Percentiles rank a stretch among this genome's conserved stretches.
Evolutionary conservation across 805 yeast species (phyloP).

Genomic region (Teunomyces cretensis): DNA sequence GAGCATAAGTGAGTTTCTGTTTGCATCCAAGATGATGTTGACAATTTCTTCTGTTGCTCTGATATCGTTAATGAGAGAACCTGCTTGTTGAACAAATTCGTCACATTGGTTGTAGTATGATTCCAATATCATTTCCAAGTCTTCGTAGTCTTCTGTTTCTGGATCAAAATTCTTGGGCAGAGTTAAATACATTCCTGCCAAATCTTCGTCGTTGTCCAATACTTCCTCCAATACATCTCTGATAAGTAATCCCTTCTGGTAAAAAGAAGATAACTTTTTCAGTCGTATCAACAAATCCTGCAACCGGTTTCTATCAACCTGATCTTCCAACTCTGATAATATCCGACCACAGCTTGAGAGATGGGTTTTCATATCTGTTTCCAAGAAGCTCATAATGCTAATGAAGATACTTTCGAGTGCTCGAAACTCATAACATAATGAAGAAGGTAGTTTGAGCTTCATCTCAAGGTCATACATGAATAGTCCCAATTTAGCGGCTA

Average conservation of each 20-base stretch:
- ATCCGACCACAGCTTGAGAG: slow-evolving; percentile 59
- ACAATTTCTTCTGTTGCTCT: slow-evolving; percentile 91
- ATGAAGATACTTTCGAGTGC: slow-evolving; percentile 82
- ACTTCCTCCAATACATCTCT: slow-evolving; percentile 81
- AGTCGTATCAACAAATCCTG: slow-evolving; percentile 72
- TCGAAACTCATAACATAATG: slow-evolving; percentile 63
- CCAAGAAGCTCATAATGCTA: slow-evolving; percentile 76
- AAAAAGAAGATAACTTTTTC: slow-evolving; percentile 67
- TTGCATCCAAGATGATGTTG: slow-evolving; percentile 86
- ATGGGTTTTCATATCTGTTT: slow-evolving; percentile 68
- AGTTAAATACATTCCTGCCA: slow-evolving; percentile 74
- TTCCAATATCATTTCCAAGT: slow-evolving; percentile 83
- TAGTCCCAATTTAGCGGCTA: slow-evolving; percentile 69
- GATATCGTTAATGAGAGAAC: slow-evolving; percentile 77
- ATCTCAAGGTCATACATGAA: slow-evolving; percentile 83
- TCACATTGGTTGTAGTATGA: slow-evolving; percentile 90
- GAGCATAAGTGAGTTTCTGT: slow-evolving; percentile 85
- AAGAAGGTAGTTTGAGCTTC: slow-evolving; percentile 49
- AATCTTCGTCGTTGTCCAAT: slow-evolving; percentile 82
- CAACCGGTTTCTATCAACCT: slow-evolving; percentile 72
- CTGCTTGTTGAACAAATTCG: slow-evolving; percentile 89
- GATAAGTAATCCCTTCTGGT: slow-evolving; percentile 73
- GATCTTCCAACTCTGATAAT: slow-evolving; percentile 69
- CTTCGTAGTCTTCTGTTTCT: slow-evolving; percentile 50
- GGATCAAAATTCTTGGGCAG: slow-evolving; percentile 29